Conservation (phyloP, 257 asterid species). For the Dorcoceras hygrometricum region DNA sequence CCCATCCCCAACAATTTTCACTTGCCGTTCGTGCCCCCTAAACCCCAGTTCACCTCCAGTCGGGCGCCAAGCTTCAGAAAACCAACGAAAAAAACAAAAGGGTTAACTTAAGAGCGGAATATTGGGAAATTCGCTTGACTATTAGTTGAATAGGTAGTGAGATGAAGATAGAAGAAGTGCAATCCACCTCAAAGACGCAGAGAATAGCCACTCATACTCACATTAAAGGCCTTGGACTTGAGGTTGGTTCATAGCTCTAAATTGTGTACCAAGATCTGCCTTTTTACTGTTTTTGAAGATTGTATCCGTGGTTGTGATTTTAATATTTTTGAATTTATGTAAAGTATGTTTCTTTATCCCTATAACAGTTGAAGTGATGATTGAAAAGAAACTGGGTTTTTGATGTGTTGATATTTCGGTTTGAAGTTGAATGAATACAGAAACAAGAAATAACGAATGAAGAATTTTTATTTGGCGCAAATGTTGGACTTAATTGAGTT, state of each 20-base stretch:
- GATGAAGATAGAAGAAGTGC: constrained; percentile 59
- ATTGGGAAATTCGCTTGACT: neutral
- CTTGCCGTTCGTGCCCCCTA: neutral
- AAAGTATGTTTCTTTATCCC: neutral
- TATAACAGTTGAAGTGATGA: neutral
- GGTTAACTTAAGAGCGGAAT: too few relatives aligned
- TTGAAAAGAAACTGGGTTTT: neutral
- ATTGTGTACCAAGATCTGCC: neutral
- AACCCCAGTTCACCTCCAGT: neutral
- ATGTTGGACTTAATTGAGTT: too few relatives aligned
- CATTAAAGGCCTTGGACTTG: constrained; percentile 59
- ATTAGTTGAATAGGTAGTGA: neutral
- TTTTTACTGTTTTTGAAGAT: neutral
- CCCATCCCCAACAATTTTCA: neutral
- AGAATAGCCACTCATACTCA: constrained; percentile 56
- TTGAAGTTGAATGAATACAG: too few relatives aligned
- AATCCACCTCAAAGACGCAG: constrained; percentile 53
- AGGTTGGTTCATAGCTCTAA: constrained; percentile 27
- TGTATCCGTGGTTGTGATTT: neutral
- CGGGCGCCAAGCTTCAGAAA: neutral
- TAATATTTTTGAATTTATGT: too few relatives aligned
- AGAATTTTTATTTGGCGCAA: neutral
- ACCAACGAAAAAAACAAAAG: too few relatives aligned
- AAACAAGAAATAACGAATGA: too few relatives aligned
- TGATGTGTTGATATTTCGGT: too few relatives aligned